Base-by-base conservation (phyloP, 2,329 filamentous ascomycete species). In the Colletotrichum destructivum region DNA sequence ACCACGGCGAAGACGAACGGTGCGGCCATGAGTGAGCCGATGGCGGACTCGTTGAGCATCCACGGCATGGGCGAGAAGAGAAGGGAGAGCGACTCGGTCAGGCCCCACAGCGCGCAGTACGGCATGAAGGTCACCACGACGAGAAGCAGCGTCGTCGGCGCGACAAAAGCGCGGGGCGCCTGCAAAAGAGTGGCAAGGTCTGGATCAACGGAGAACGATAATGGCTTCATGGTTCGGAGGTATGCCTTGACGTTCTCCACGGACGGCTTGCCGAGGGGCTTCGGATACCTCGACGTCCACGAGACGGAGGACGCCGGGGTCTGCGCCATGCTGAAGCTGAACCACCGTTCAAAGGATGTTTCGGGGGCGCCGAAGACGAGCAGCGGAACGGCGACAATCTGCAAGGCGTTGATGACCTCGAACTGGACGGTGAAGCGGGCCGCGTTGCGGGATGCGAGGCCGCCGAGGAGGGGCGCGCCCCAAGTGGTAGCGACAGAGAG, bases 401-500 rank as follows among this genome's bases (percentile, higher is more conserved):
- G 81, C 70, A 90, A 85, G 52, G 81, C 78, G 76, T 82, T 85
- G 72, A 90, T 81, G 57, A 90, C 83, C 71, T 84, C 83, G 73
- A 89, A 89, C 69, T 88, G 87, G 31, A 84, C 78, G 15, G 81
- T 81, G 76, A 86, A 86, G 8, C 84, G 83, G 42, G 78, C 74
- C 1, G 76, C 74, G 18, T 80, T 78, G 61, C 80, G 79, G 0
- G 87, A 87, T 47, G 84, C 81, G 26, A 85, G 81, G 2, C 88
- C 88, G 21, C 87, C 87, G 6, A 90, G 75, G 4, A 90, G 79
- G 0, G 89, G 89, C 0, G 84, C 81, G 46, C 88, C 88, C 85
- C 88, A 89, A 1, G 85, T 88, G 5, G 84, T 84, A 12, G 83
- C 79, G 12, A 86, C 78, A 26, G 81, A 81, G 3, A 88, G 77